Evolutionary conservation across 2,329 filamentous ascomycete genomes (phyloP).

Genomic region (Aspergillus sojae): DNA sequence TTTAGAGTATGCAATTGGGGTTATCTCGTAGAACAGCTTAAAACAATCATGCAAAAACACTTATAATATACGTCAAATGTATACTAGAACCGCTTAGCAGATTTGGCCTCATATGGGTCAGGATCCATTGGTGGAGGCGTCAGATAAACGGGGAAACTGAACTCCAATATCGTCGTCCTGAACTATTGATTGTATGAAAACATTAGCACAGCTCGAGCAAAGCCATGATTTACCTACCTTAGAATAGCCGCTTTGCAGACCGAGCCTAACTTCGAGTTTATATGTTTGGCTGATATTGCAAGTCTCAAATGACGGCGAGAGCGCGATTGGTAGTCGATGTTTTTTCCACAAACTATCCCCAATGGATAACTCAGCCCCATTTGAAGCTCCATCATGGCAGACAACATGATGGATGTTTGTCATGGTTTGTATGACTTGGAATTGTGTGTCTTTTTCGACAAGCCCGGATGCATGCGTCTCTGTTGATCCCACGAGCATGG

Average conservation of each 20-base stretch:
- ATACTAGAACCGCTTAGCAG: not conserved
- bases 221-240: not conserved
- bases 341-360: not conserved
- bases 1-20: not conserved
- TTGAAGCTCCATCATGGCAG: not conserved
- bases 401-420: constrained; percentile 10
- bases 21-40: not conserved
- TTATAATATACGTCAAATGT: not conserved
- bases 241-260: not conserved
- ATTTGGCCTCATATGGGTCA: not conserved
- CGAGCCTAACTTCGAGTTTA: not conserved
- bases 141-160: not conserved
- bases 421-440: constrained; percentile 22
- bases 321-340: not conserved
- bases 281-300: constrained; percentile 1
- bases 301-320: not conserved
- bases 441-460: constrained; percentile 8
- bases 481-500: constrained; percentile 24
- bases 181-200: not conserved
- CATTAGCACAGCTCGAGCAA: not conserved
- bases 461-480: constrained; percentile 13
- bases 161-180: not conserved
- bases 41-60: not conserved
- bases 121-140: not conserved
- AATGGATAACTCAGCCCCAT: not conserved